Evolutionary conservation across 176 grass and related monocot species (phyloP), one percentile per base, ranked within the genome.

Genomic region (Cymbopogon citratus): DNA sequence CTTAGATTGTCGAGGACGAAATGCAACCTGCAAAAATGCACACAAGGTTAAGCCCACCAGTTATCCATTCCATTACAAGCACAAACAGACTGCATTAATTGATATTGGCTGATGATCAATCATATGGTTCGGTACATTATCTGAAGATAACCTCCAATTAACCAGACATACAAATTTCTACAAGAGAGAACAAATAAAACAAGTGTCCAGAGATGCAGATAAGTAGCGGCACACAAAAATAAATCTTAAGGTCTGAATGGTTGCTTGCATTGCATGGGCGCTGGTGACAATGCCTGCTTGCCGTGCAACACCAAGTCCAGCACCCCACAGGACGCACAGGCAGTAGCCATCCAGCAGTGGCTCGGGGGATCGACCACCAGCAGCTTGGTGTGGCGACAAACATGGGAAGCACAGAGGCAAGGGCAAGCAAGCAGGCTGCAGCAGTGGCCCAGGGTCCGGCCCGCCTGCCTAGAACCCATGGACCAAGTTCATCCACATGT

Each of bases 1-100:
- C 71, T 87, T 94, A 31, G 86, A 94, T 66, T 74, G 81, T 89
- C 70, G 40, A 73, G 95, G 92, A 71, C 92, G 92, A 90, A 93
- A 98, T 25, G 91, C 86, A 41, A 98, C 92, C 92, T 98, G 86
- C 65, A 90, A 82, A 87, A 71, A 40, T 38, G 36, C 40, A 3
- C 40, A 52, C 1, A 12, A 76, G 31, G 64, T 64, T 64, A 77
- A 39, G 74, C 70, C 65, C 21, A 75, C 24, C 13, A 68, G 39
- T 68, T 56, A n/a, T 31, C 33, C 18, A 51, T 52, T 33, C 3
- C 27, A 69, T 60, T 39, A 36, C 4, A 77, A 41, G 19, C 69
- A 80, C 12, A 4, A 39, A 85, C 33, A 85, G 19, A 76, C 21
- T 24, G 48, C 64, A 78, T 68, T n/a, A 46, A 35, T 19, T 35